Evolutionary conservation across 148 eudicot species (phyloP), one percentile per base, ranked within the genome.

Genomic region (Selenicereus undatus): DNA sequence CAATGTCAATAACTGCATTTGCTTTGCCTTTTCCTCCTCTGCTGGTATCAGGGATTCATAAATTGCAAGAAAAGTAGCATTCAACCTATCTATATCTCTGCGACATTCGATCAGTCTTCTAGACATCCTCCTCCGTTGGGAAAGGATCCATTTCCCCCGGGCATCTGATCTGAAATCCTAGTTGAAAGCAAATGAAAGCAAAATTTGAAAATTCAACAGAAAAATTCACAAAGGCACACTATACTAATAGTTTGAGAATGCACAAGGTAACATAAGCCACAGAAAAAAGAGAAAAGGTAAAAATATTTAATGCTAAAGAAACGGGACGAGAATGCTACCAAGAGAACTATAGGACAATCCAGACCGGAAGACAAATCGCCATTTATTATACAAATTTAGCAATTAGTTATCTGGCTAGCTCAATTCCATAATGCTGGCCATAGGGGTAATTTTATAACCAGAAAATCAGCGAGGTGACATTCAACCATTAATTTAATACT

Each of bases 161-260:
- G 91, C 90, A 87, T 96, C 98, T 76, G 91, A 88, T 89, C 98
- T 89, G 76, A 89, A 90, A 85, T 94, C 99, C 99, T 96, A 88
- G 82, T 71, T 60, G 85, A 60, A 86, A 86, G 81, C 30, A 74
- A 35, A 26, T 74, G 54, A 86, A 74, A 45, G 42, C 29, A 62
- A 62, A 66, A 69, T 58, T 43, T 54, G 45, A 74, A 54, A 22
- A 81, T 13, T 54, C 75, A 66, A 77, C 50, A 20, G n/a, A 3
- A 0, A 74, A 27, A n/a, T 26, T 66, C 29, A n/a, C 68, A 62
- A 62, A 22, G 9, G 27, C 68, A 18, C 1, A 12, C 27, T 48
- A 48, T 48, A 48, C 52, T 5, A 48, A 10, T 11, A 48, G 13
- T 10, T 10, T 48, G 14, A 48, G 52, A 45, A 48, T 48, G 52